Base-by-base conservation (phyloP, 345 rosid genomes). In the Iberis pinnata region DNA sequence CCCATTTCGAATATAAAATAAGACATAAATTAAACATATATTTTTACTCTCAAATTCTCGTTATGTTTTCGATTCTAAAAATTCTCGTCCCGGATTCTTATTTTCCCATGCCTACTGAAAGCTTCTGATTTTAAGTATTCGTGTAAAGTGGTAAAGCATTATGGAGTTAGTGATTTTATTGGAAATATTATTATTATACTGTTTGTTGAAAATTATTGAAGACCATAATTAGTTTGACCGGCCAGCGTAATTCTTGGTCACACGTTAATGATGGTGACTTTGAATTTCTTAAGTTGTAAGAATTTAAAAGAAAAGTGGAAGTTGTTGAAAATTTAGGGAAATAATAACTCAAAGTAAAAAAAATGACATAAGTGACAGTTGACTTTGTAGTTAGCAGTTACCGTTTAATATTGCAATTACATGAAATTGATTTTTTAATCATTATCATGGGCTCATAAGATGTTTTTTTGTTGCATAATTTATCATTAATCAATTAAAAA, bases 171-270 rank as follows among this genome's bases (percentile, higher is more conserved):
- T 57, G 18, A 43, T 20, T 12, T 57, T 42, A 32, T 26, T 49
- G 52, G 57, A 42, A 11, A 32, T 18, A 12, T 22, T 26, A 56
- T 22, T 22, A 22, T 22, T 22, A 2, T 20, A 57, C 69, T 57
- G 46, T 65, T 50, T 43, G 64, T 51, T 58, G 70, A 65, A 65
- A 58, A 65, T 65, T 53, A 65, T 65, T 58, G 64, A 51, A 43
- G 64, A 65, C 70, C 58, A 44, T 65, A 58, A 58, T 65, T 51
- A 51, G 49, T 65, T 65, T 65, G 70, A 65, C 70, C 48, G 41
- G 49, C 63, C 58, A 57, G 52, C 58, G 63, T 57, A 65, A 57
- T 65, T 65, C 58, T 56, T 65, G 70, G 70, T 49, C 58, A 56
- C 53, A 57, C 46, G 53, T 57, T 43, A 64, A 65, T 57, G 19